Conservation (phyloP, 2,329 filamentous ascomycete genomes). For the Thielaviopsis punctulata region DNA sequence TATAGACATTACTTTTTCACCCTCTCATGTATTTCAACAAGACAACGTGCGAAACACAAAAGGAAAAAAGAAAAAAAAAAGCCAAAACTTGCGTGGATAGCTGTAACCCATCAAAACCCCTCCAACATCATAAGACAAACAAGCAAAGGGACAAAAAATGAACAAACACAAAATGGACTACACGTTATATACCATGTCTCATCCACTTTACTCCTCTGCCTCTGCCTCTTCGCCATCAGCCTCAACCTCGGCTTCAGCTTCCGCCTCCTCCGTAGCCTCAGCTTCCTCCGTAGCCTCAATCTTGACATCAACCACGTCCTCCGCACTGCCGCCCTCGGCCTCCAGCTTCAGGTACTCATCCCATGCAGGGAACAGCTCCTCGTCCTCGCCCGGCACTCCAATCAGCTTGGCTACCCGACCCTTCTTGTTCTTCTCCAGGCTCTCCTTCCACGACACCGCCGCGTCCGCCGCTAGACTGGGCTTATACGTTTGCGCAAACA, state of each 20-base stretch:
- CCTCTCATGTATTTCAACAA: background rate
- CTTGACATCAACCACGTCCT: slow-evolving; percentile 16
- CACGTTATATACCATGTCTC: background rate
- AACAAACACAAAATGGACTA: slow-evolving; percentile 2
- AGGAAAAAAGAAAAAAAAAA: slow-evolving; percentile 11
- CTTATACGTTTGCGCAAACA: slow-evolving; percentile 93
- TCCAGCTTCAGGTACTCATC: slow-evolving; percentile 76
- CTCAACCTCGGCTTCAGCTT: slow-evolving; percentile 16
- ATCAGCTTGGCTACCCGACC: slow-evolving; percentile 68
- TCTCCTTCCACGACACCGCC: slow-evolving; percentile 65
- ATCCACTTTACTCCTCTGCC: background rate
- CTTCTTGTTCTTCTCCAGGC: slow-evolving; percentile 71
- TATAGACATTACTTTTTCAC: background rate
- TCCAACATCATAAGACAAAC: background rate
- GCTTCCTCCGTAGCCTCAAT: slow-evolving; percentile 32
- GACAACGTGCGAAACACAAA: background rate
- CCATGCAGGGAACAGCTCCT: slow-evolving; percentile 92
- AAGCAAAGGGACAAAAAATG: background rate
- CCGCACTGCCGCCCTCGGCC: slow-evolving; percentile 37
- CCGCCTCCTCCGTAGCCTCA: slow-evolving; percentile 16
- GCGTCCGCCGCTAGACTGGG: slow-evolving; percentile 54
- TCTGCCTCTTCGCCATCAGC: slow-evolving; percentile 9
- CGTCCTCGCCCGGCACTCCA: slow-evolving; percentile 64
- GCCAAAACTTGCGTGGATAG: background rate
- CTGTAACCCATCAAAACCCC: background rate